These are phyloP conservation scores for Taxillus chinensis DNA, from an alignment of 164 flowering plant species.

Conservation along the genomic window DNA sequence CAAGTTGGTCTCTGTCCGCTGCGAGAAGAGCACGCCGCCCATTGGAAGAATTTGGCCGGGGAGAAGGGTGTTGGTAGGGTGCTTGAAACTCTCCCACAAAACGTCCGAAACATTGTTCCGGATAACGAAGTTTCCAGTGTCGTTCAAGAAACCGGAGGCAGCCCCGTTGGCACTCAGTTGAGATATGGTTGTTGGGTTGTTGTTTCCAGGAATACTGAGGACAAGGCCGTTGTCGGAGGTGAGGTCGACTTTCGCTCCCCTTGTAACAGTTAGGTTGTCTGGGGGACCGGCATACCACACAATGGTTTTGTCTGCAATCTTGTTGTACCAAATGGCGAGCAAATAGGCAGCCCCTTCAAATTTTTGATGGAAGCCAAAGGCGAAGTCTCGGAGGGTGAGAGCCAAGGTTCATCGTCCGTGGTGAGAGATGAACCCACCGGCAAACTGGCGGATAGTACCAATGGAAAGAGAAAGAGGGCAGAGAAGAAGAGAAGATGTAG, in stretches of 20 bases:
- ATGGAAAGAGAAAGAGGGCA: too few species aligned
- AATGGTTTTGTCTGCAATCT: slow-evolving; percentile 20
- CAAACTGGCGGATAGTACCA: background rate
- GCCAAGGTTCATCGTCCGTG: background rate
- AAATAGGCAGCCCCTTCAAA: background rate
- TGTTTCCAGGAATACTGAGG: background rate
- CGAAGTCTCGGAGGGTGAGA: background rate
- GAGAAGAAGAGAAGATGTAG: too few species aligned
- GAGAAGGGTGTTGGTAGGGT: slow-evolving; percentile 1
- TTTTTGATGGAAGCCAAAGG: background rate
- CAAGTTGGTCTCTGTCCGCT: background rate
- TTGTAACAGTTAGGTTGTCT: slow-evolving; percentile 4
- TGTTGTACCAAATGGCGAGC: slow-evolving; percentile 23
- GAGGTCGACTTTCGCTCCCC: slow-evolving; percentile 4
- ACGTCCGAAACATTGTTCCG: background rate
- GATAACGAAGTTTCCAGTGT: slow-evolving; percentile 2
- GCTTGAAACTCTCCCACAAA: slow-evolving; percentile 4
- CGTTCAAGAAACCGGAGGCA: background rate
- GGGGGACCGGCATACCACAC: slow-evolving; percentile 20
- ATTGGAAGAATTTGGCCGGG: background rate
- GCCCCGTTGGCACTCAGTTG: background rate
- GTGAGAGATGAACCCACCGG: background rate
- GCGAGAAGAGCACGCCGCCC: background rate
- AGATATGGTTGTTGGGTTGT: background rate
- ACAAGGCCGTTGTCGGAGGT: background rate